Evolutionary conservation across 495 filamentous ascomycete species (phyloP).

Genomic region (Trichoderma parareesei): DNA sequence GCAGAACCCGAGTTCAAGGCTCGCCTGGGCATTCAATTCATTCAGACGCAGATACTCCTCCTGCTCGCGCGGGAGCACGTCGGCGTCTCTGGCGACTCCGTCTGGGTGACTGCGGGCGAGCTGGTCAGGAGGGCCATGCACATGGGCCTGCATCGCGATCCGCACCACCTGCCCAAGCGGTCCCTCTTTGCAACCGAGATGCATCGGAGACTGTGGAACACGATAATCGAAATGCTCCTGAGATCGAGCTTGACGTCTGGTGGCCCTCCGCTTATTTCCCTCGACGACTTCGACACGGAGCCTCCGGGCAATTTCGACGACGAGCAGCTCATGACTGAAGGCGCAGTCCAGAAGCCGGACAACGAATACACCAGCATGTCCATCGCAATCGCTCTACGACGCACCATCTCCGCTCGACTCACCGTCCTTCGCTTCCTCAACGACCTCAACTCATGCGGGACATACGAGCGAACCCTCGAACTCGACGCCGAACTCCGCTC

Average conservation of each 20-base stretch:
- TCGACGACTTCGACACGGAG: conserved; percentile 50
- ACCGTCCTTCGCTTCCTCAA: conserved; percentile 31
- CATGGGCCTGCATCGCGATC: conserved; percentile 57
- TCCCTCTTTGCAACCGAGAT: conserved; percentile 50
- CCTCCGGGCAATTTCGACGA: conserved; percentile 47
- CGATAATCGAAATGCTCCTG: conserved; percentile 53
- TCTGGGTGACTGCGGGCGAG: conserved; percentile 52
- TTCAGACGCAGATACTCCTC: conserved; percentile 53
- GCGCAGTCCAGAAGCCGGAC: not conserved
- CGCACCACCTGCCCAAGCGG: conserved; percentile 32
- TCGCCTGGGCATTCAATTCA: conserved; percentile 41
- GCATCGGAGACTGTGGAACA: conserved; percentile 58
- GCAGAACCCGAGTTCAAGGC: conserved; percentile 44
- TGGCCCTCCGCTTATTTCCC: conserved; percentile 46
- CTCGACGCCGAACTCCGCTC: conserved; percentile 31
- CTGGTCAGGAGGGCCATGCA: conserved; percentile 50
- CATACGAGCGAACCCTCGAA: conserved; percentile 30
- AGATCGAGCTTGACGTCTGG: conserved; percentile 53
- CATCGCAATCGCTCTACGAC: conserved; percentile 28
- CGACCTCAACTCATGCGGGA: conserved; percentile 20
- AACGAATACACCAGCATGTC: conserved; percentile 31
- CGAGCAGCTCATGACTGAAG: conserved; percentile 27
- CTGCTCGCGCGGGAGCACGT: conserved; percentile 50
- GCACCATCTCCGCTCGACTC: conserved; percentile 27
- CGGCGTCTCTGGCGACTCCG: conserved; percentile 45